Percentiles rank a stretch among this genome's conserved stretches.
phyloP scores from a whole-genome alignment of 2,329 filamentous ascomycete species.

The Fusarium metavorans region DNA sequence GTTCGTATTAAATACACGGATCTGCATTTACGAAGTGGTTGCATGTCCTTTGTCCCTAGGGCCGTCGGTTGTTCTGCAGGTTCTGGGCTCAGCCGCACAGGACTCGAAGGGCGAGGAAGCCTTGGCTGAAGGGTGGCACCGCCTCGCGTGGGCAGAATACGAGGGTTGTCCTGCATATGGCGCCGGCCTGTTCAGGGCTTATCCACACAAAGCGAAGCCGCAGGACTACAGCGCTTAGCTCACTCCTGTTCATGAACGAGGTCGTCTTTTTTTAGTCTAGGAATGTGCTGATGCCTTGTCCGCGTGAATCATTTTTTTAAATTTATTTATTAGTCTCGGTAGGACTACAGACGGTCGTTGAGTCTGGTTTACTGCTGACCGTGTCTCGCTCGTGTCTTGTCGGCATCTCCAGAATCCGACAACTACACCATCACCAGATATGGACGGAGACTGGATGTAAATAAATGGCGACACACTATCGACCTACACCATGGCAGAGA shows the following conservation, averaged over 20 bases:
- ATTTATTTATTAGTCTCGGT: not conserved
- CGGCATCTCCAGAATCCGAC: not conserved
- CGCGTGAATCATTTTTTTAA: not conserved
- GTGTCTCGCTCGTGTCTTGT: not conserved
- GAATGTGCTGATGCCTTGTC: conserved; percentile 15
- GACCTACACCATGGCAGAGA: conserved; percentile 9
- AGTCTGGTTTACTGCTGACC: not conserved
- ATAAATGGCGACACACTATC: not conserved
- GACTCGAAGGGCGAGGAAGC: conserved; percentile 1
- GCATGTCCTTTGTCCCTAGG: conserved; percentile 11
- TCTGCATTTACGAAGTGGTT: conserved; percentile 1
- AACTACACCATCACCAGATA: not conserved
- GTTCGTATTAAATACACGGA: conserved; percentile 26
- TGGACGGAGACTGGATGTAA: not conserved
- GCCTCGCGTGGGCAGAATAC: conserved; percentile 39
- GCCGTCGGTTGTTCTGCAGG: conserved; percentile 18
- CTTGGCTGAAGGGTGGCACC: conserved; percentile 22
- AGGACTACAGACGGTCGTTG: not conserved
- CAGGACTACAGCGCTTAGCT: conserved; percentile 22
- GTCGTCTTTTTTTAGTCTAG: conserved; percentile 13
- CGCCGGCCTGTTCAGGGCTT: conserved; percentile 19
- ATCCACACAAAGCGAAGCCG: conserved; percentile 17
- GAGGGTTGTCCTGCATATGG: conserved; percentile 34
- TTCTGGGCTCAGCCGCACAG: conserved; percentile 15
- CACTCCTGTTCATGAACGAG: not conserved